Evolutionary conservation across 805 yeast genomes (phyloP).

Genomic region (Brettanomyces anomalus): DNA sequence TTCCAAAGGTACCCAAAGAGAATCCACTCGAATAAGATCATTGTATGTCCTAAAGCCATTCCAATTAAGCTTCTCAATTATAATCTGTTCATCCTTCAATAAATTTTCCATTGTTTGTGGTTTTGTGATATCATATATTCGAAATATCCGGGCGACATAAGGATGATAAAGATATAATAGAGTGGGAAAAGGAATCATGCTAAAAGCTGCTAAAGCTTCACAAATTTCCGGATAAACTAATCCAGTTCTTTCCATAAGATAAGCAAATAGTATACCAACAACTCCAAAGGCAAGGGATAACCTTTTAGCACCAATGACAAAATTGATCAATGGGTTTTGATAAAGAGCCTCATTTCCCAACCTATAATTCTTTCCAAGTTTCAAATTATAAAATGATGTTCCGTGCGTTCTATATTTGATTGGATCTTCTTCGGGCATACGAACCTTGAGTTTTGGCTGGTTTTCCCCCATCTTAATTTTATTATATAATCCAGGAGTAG

Average conservation of each 20-base stretch:
- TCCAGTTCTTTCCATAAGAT: constrained; percentile 44
- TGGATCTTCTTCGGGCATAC: constrained; percentile 13
- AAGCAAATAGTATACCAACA: constrained; percentile 54
- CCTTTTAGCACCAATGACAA: constrained; percentile 54
- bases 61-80: constrained; percentile 58
- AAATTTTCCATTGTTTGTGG: constrained; percentile 61
- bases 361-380: constrained; percentile 43
- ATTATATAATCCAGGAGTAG: not conserved
- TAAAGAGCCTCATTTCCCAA: constrained; percentile 56
- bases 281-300: constrained; percentile 53
- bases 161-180: constrained; percentile 47
- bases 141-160: constrained; percentile 62
- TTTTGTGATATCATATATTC: constrained; percentile 54
- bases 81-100: constrained; percentile 50
- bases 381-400: constrained; percentile 16
- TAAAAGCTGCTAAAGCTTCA: constrained; percentile 29
- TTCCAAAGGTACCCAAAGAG: constrained; percentile 30
- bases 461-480: constrained; percentile 23
- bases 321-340: constrained; percentile 51
- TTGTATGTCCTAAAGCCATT: constrained; percentile 62
- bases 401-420: constrained; percentile 23
- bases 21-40: constrained; percentile 44
- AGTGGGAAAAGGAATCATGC: constrained; percentile 50
- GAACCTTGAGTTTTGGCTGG: constrained; percentile 19
- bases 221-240: constrained; percentile 44